Base-by-base conservation (phyloP, 345 rosid genomes). In the Dipteronia sinensis region DNA sequence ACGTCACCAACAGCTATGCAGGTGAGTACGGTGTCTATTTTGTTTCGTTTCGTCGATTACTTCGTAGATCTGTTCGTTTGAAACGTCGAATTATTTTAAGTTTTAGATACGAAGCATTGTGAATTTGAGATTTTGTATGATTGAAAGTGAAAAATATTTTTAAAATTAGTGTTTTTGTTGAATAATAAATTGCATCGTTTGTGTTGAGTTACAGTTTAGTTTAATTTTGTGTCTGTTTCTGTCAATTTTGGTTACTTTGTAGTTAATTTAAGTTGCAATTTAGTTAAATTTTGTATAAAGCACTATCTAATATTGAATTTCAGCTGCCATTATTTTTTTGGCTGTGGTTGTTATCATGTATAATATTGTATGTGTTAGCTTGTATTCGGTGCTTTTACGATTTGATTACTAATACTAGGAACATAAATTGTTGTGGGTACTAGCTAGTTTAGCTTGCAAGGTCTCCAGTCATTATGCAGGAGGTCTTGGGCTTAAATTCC, bases 1-100 rank as follows among this genome's bases (percentile, higher is more conserved):
- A 94, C 59, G 98, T 91, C 79, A 90, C 98, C 69, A 94, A 93
- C 85, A 93, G 97, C 91, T 94, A 93, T 61, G 97, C 97, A 80
- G 98, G 98, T 91, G 6, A 27, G 10, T 12, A 38, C 0, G 16
- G 20, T 6, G 23, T 61, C 8, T 5, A 8, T 20, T 59, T 55
- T 5, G 17, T 27, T 40, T 73, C 20, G 16, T 47, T 42, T 2
- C 4, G 51, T 34, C 55, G 13, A 49, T 75, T 59, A 70, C 7
- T 10, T 71, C 46, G 29, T 64, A 71, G 44, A 10, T 73, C 78
- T 82, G 78, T 13, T 7, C 40, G n/a, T 20, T 75, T 0, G 68
- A 74, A 42, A 3, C 34, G 25, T 42, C 6, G n/a, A 68, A 68
- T n/a, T 51, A 7, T 22, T 7, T 72, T 46, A 63, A 16, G 27